These are phyloP conservation scores for Aureobasidium sp. DNA, from an alignment of 2,329 filamentous ascomycete species.

Conservation along the genomic window DNA sequence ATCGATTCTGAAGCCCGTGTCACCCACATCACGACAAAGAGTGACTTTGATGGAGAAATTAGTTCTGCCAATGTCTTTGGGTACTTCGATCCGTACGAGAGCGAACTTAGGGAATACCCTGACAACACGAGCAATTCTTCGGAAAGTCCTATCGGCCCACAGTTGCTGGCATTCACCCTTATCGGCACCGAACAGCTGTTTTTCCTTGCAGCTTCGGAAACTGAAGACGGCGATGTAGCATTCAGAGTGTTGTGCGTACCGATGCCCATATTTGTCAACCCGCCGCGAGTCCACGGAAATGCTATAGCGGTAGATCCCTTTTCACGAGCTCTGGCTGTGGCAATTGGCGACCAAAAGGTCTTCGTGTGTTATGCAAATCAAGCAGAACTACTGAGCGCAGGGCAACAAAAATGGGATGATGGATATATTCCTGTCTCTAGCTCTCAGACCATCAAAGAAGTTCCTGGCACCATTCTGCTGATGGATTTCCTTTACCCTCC, in stretches of 20 bases:
- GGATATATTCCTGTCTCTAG: constrained; percentile 46
- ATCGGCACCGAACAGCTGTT: constrained; percentile 59
- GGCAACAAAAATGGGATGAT: neutral
- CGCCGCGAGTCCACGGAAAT: constrained; percentile 50
- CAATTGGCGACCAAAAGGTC: constrained; percentile 61
- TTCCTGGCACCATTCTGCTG: constrained; percentile 68
- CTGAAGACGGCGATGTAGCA: constrained; percentile 37
- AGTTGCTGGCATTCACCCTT: constrained; percentile 72
- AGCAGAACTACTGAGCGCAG: neutral
- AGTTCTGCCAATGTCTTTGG: constrained; percentile 72
- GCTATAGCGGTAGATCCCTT: constrained; percentile 71
- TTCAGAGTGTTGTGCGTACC: constrained; percentile 47
- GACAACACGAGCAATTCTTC: constrained; percentile 13
- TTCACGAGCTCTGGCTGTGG: constrained; percentile 55
- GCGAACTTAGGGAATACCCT: constrained; percentile 30
- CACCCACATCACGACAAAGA: constrained; percentile 64
- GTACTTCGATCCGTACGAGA: constrained; percentile 22
- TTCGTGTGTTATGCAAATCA: constrained; percentile 51
- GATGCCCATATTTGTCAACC: constrained; percentile 46
- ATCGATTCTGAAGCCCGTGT: constrained; percentile 53
- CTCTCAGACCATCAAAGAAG: constrained; percentile 32
- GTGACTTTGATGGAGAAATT: constrained; percentile 71
- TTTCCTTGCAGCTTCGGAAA: constrained; percentile 60
- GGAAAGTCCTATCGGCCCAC: constrained; percentile 49
- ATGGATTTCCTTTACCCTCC: constrained; percentile 78